phyloP scores from a whole-genome alignment of 164 flowering plant genomes.

The Houttuynia cordata region DNA sequence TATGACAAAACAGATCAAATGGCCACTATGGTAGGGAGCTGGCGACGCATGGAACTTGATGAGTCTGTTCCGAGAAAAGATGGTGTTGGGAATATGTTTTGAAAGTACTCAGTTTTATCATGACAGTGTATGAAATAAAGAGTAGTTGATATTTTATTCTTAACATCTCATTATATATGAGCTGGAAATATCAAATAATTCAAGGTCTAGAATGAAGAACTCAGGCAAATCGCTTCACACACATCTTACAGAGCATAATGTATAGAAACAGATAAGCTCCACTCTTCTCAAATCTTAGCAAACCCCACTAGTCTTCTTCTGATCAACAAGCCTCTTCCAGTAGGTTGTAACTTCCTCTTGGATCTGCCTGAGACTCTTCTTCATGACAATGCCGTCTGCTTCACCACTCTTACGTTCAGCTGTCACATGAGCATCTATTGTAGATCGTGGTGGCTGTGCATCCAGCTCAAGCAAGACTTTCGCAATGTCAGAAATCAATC shows the following conservation, averaged over 20 bases:
- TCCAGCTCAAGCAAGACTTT: slow-evolving; percentile 54
- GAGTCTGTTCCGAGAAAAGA: slow-evolving; percentile 56
- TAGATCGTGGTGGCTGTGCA: slow-evolving; percentile 16
- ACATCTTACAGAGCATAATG: too few species aligned
- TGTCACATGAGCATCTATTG: slow-evolving; percentile 5
- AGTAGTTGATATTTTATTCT: not conserved
- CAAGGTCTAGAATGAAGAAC: not conserved
- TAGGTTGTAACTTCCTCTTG: slow-evolving; percentile 37
- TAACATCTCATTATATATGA: not conserved
- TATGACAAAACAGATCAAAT: slow-evolving; percentile 74
- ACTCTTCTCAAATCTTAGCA: slow-evolving; percentile 14
- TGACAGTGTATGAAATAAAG: too few species aligned
- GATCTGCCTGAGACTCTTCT: slow-evolving; percentile 30
- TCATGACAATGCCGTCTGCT: slow-evolving; percentile 1
- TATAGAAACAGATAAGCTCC: too few species aligned
- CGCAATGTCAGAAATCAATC: slow-evolving; percentile 40
- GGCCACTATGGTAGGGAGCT: slow-evolving; percentile 41
- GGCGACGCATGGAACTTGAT: slow-evolving; percentile 56
- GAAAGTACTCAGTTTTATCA: too few species aligned
- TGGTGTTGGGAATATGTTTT: slow-evolving; percentile 84
- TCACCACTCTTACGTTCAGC: not conserved
- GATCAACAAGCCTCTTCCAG: slow-evolving; percentile 38
- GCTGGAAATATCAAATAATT: not conserved
- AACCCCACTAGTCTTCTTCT: slow-evolving; percentile 27
- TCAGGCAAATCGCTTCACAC: not conserved